Base-by-base conservation (phyloP, 2,329 filamentous ascomycete species). In the Ophiostoma sp. region DNA sequence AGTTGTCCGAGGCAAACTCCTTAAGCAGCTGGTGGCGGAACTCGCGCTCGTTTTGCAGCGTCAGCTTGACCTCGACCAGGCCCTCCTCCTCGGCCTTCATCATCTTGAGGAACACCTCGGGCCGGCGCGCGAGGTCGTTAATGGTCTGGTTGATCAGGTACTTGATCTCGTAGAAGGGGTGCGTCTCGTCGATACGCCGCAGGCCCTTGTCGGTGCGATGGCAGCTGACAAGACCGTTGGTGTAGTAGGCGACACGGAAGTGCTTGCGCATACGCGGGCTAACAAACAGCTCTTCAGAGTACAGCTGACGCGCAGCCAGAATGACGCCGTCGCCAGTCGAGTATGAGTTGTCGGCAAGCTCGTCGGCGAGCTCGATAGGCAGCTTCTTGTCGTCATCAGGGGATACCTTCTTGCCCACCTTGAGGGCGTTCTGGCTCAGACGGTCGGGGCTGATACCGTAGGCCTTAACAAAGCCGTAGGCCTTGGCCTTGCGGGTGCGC, bases 141-240 rank as follows among this genome's bases (percentile, higher is more conserved):
- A 97, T 90, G 8, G 92, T 91, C 79, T 97, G 94, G 75, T 95
- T 93, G 73, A 93, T 89, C 27, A 99, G 84, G 76, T 99, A 99
- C 79, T 99, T 97, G 82, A 99, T 92, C 79, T 98, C 95, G 78
- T 98, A 98, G 79, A 96, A 98, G 0, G 93, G 93, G 76, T 98
- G 94, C 33, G 95, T 89, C 72, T 98, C 94, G 75, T 97, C 94
- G 75, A 99, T 98, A 76, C 92, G 92, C 71, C 92, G 91, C 69
- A 97, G 82, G 36, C 95, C 95, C 80, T 98, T 99, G 72, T 98
- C 94, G 0, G 95, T 99, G 70, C 95, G 89, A 72, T 87, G 88
- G 78, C 94, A 96, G 81, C 94, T 93, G 72, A 99, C 89, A 70
- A 91, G 86, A 33, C 93, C 93, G 74, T 89, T 89, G 76, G 89